These are phyloP conservation scores for Passalora sequoiae DNA, from an alignment of 2,329 filamentous ascomycete species.

Conservation along the genomic window DNA sequence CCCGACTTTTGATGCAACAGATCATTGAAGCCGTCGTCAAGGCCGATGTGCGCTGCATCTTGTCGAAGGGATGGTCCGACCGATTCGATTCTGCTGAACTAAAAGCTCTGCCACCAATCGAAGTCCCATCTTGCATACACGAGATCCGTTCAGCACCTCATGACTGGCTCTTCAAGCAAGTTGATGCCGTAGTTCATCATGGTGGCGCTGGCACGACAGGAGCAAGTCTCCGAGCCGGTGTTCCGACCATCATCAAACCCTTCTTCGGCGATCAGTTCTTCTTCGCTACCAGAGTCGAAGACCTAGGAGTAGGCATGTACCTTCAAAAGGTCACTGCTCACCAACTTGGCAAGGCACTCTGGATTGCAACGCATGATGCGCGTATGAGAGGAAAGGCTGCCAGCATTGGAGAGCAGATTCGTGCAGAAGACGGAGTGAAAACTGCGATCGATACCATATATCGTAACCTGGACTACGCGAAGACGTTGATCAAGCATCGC, in stretches of 20 bases:
- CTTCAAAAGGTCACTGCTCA: slow-evolving; percentile 86
- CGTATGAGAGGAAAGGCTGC: slow-evolving; percentile 86
- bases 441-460: slow-evolving; percentile 89
- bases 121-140: slow-evolving; percentile 72
- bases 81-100: slow-evolving; percentile 59
- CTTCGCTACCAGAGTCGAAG: slow-evolving; percentile 83
- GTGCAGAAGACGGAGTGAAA: slow-evolving; percentile 85
- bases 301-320: slow-evolving; percentile 85
- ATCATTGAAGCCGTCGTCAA: slow-evolving; percentile 86
- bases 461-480: slow-evolving; percentile 89
- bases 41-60: slow-evolving; percentile 86
- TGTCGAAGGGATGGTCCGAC: slow-evolving; percentile 97
- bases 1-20: slow-evolving; percentile 81
- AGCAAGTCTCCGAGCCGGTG: slow-evolving; percentile 80
- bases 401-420: slow-evolving; percentile 78
- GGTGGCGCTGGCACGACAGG: slow-evolving; percentile 93
- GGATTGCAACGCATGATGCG: slow-evolving; percentile 84
- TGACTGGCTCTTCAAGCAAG: slow-evolving; percentile 91
- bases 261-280: slow-evolving; percentile 99
- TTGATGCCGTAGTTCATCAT: slow-evolving; percentile 91
- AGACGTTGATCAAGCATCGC: slow-evolving; percentile 63
- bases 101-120: slow-evolving; percentile 56
- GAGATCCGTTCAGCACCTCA: slow-evolving; percentile 88
- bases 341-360: slow-evolving; percentile 77
- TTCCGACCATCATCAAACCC: slow-evolving; percentile 90